phyloP scores from a whole-genome alignment of 2,329 filamentous ascomycete species.

The Penicillium sp. region DNA sequence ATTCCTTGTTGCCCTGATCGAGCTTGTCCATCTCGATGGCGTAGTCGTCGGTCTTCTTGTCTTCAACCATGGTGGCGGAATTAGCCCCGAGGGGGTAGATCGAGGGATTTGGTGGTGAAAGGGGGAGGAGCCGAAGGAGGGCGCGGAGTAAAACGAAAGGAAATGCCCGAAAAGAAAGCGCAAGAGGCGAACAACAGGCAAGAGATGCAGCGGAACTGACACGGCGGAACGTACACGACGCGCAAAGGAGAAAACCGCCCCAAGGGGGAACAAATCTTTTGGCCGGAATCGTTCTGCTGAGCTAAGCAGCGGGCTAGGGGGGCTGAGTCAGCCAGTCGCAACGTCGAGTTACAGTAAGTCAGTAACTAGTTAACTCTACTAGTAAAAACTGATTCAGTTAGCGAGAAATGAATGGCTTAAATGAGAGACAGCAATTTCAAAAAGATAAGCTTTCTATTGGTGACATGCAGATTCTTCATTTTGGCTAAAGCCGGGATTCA shows the following conservation, averaged over 20 bases:
- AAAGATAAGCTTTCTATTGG: background rate
- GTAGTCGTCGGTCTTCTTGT: slow-evolving; percentile 82
- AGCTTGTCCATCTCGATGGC: slow-evolving; percentile 68
- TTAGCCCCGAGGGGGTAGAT: background rate
- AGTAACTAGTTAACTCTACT: no score
- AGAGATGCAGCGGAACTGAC: slow-evolving; percentile 2
- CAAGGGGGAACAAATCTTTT: slow-evolving; percentile 18
- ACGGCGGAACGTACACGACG: slow-evolving; percentile 18
- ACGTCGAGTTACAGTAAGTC: background rate
- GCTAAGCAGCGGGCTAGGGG: slow-evolving; percentile 10
- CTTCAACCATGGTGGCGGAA: slow-evolving; percentile 70
- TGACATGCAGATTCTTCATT: background rate
- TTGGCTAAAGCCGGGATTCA: no score
- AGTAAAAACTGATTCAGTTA: background rate
- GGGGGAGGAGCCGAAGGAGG: slow-evolving; percentile 4
- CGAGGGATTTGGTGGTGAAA: background rate
- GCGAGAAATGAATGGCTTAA: background rate
- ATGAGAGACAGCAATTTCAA: background rate
- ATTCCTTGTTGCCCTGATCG: slow-evolving; percentile 53
- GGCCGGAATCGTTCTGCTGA: slow-evolving; percentile 16
- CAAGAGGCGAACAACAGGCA: background rate
- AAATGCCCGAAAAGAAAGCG: background rate
- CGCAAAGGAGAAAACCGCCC: slow-evolving; percentile 15
- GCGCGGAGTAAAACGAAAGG: slow-evolving; percentile 7
- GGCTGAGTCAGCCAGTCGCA: slow-evolving; percentile 14